Percentiles rank a stretch among this genome's conserved stretches.
These are phyloP conservation scores for Colletotrichum nymphaeae DNA, from an alignment of 2,329 filamentous ascomycete genomes.

Conservation along the genomic window DNA sequence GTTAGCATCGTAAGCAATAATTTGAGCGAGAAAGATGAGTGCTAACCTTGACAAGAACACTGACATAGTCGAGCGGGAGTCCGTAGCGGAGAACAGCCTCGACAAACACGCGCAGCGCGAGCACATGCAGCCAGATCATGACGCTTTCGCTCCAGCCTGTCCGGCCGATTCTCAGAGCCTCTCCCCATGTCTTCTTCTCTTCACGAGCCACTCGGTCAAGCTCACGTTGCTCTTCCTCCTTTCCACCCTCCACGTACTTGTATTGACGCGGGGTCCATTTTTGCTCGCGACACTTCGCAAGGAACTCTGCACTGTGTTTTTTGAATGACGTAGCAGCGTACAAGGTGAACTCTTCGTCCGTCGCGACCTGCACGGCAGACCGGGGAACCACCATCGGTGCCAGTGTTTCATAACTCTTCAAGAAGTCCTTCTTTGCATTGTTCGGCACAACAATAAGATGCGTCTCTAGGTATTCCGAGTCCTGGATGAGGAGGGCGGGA, in stretches of 20 bases:
- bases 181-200: slow-evolving; percentile 92
- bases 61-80: slow-evolving; percentile 89
- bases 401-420: slow-evolving; percentile 89
- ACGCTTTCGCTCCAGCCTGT: slow-evolving; percentile 97
- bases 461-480: slow-evolving; percentile 97
- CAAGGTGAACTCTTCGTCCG: slow-evolving; percentile 90
- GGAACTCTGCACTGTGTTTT: slow-evolving; percentile 87
- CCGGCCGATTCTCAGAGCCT: slow-evolving; percentile 85
- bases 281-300: slow-evolving; percentile 91
- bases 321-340: slow-evolving; percentile 94
- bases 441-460: slow-evolving; percentile 91
- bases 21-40: too few relatives aligned
- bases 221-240: slow-evolving; percentile 89
- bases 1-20: slow-evolving; percentile 6
- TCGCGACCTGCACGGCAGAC: slow-evolving; percentile 81
- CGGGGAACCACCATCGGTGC: slow-evolving; percentile 93
- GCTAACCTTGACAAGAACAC: slow-evolving; percentile 84
- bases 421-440: slow-evolving; percentile 85
- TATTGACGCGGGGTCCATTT: slow-evolving; percentile 97
- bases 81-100: slow-evolving; percentile 98
- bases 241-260: slow-evolving; percentile 90
- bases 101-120: slow-evolving; percentile 93
- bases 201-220: slow-evolving; percentile 84
- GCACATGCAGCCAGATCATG: slow-evolving; percentile 94
- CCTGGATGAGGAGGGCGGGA: slow-evolving; percentile 81